Evolutionary conservation across 805 yeast species (phyloP).

Genomic region (Saturnispora quitensis): DNA sequence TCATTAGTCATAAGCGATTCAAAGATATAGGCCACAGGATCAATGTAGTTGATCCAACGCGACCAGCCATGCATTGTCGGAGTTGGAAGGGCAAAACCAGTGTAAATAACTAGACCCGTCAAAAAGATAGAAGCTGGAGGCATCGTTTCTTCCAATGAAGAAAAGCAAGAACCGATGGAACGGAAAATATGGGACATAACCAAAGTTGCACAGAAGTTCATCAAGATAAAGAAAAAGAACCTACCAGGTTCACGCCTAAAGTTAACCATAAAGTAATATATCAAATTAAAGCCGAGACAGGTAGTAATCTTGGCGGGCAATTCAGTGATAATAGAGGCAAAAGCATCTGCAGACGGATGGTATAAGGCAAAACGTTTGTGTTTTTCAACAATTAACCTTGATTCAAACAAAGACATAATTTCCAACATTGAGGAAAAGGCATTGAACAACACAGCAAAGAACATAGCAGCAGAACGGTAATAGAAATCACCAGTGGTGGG

Average conservation of each 20-base stretch:
- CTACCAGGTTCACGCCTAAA: slow-evolving; percentile 43
- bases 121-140: slow-evolving; percentile 47
- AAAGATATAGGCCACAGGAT: slow-evolving; percentile 50
- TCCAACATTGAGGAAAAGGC: slow-evolving; percentile 55
- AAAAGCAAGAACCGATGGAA: slow-evolving; percentile 40
- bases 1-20: slow-evolving; percentile 53
- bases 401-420: slow-evolving; percentile 44
- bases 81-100: slow-evolving; percentile 53
- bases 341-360: slow-evolving; percentile 51
- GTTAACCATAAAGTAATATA: slow-evolving; percentile 45
- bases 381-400: slow-evolving; percentile 50
- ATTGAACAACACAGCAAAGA: slow-evolving; percentile 56
- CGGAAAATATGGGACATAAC: slow-evolving; percentile 49
- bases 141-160: slow-evolving; percentile 44
- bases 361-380: slow-evolving; percentile 49
- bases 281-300: slow-evolving; percentile 39
- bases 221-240: slow-evolving; percentile 43
- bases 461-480: slow-evolving; percentile 54
- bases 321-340: slow-evolving; percentile 53
- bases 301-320: slow-evolving; percentile 40
- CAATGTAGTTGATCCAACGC: slow-evolving; percentile 52
- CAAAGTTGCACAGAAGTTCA: slow-evolving; percentile 36
- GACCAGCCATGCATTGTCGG: slow-evolving; percentile 55
- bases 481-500: slow-evolving; percentile 39
- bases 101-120: slow-evolving; percentile 36